A percentile compares a stretch with the other conserved stretches of the same genome.
These are phyloP conservation scores for Penicillium goetzii DNA, from an alignment of 495 filamentous ascomycete genomes.

Conservation along the genomic window DNA sequence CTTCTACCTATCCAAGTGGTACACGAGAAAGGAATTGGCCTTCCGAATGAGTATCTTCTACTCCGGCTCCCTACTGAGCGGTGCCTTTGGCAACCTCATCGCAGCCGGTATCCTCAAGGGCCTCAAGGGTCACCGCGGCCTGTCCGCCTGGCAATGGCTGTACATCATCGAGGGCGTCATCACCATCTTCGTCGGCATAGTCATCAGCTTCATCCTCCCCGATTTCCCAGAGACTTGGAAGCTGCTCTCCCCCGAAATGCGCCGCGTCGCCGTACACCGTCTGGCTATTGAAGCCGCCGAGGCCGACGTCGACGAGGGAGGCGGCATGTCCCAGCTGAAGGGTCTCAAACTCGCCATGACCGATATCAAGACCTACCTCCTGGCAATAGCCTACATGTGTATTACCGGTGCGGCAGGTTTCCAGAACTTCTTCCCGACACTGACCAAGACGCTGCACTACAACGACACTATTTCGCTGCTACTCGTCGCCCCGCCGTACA, in stretches of 20 bases:
- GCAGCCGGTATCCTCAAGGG: slow-evolving; percentile 56
- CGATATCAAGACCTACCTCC: slow-evolving; percentile 55
- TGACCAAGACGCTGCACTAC: slow-evolving; percentile 50
- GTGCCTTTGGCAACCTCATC: slow-evolving; percentile 68
- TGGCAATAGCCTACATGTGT: slow-evolving; percentile 55
- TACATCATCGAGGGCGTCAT: slow-evolving; percentile 55
- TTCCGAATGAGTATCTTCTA: slow-evolving; percentile 68
- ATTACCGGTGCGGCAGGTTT: slow-evolving; percentile 56
- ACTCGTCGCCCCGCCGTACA: slow-evolving; percentile 57
- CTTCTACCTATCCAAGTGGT: slow-evolving; percentile 64
- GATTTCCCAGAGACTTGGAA: slow-evolving; percentile 56
- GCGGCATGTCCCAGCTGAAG: slow-evolving; percentile 50
- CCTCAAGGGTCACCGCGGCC: slow-evolving; percentile 43
- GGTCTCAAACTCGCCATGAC: slow-evolving; percentile 56
- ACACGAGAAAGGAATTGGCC: slow-evolving; percentile 60
- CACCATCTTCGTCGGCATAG: slow-evolving; percentile 46
- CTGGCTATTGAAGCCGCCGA: slow-evolving; percentile 52
- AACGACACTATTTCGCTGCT: slow-evolving; percentile 48
- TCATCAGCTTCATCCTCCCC: slow-evolving; percentile 48
- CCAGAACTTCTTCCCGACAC: slow-evolving; percentile 60
- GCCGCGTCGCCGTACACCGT: slow-evolving; percentile 53
- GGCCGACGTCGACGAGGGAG: slow-evolving; percentile 53
- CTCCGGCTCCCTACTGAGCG: slow-evolving; percentile 63
- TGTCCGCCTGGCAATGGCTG: slow-evolving; percentile 57
- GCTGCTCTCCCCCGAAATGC: slow-evolving; percentile 50